These are phyloP conservation scores for Fusarium ambrosium DNA, from an alignment of 2,329 filamentous ascomycete genomes.

Conservation along the genomic window DNA sequence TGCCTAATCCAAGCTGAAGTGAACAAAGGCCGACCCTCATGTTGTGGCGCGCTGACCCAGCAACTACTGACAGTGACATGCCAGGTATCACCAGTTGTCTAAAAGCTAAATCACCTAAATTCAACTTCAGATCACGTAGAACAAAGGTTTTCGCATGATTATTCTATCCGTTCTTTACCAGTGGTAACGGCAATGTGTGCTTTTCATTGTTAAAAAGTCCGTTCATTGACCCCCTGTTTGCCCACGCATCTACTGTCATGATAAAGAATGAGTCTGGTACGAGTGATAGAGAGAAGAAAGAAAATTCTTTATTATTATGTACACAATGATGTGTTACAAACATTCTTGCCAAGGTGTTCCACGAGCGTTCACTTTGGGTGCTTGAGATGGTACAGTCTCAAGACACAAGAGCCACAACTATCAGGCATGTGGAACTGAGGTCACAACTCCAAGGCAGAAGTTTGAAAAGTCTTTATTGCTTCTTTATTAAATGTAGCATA, in stretches of 20 bases:
- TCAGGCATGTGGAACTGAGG: not conserved
- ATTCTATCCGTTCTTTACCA: not conserved
- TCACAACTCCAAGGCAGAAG: not conserved
- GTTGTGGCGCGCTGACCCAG: conserved; percentile 34
- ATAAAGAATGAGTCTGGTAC: no score
- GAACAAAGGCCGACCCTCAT: not conserved
- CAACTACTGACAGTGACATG: conserved; percentile 16
- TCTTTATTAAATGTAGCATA: not conserved
- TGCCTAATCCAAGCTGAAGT: conserved; percentile 32
- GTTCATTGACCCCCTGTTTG: no score
- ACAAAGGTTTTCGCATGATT: not conserved
- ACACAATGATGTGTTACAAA: no score
- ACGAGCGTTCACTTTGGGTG: no score
- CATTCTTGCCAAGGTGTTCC: no score
- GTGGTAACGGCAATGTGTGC: no score
- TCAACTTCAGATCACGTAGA: no score
- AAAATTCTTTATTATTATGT: no score
- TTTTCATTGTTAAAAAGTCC: not conserved
- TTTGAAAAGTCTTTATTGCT: not conserved
- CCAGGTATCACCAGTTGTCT: not conserved
- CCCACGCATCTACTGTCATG: no score
- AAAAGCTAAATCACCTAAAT: not conserved
- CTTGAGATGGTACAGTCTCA: no score
- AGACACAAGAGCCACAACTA: not conserved
- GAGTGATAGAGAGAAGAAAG: no score